Conservation (phyloP, 2,329 filamentous ascomycete genomes). For the Botrytis elliptica region DNA sequence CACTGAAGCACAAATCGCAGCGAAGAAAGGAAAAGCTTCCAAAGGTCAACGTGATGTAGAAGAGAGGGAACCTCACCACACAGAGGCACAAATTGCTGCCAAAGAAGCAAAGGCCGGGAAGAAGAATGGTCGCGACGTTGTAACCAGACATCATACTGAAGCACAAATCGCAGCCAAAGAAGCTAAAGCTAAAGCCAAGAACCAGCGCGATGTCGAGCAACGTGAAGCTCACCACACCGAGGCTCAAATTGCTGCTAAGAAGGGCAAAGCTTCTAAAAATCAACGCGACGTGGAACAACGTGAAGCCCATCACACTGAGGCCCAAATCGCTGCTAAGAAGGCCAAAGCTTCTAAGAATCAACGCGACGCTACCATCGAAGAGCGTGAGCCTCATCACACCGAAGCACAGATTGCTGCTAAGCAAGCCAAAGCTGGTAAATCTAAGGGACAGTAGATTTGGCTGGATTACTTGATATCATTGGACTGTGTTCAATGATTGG, state of each 20-base stretch:
- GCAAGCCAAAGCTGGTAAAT: constrained; percentile 25
- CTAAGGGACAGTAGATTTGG: not conserved
- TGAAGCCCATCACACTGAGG: constrained; percentile 21
- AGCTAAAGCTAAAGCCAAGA: not conserved
- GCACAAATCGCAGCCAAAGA: not conserved
- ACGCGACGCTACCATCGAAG: constrained; percentile 21
- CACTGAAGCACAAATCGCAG: constrained; percentile 31
- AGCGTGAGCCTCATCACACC: constrained; percentile 28
- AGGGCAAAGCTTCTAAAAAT: not conserved
- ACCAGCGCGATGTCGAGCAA: not conserved
- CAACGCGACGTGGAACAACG: not conserved
- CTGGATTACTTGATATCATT: not conserved
- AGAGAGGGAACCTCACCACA: constrained; percentile 25
- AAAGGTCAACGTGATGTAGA: constrained; percentile 22
- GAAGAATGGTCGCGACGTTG: not conserved
- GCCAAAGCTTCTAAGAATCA: constrained; percentile 13
- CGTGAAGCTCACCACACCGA: not conserved
- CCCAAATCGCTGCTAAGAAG: constrained; percentile 28
- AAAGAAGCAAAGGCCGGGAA: not conserved
- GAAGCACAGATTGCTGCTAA: constrained; percentile 32
- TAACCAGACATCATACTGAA: not conserved
- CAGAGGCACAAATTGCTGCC: constrained; percentile 30
- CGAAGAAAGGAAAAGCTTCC: constrained; percentile 26
- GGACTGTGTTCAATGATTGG: not conserved
- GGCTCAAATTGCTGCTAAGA: not conserved